Percentiles rank a stretch among this genome's conserved stretches.
These are phyloP conservation scores for Talaromyces liani DNA, from an alignment of 495 filamentous ascomycete genomes.

Conservation along the genomic window DNA sequence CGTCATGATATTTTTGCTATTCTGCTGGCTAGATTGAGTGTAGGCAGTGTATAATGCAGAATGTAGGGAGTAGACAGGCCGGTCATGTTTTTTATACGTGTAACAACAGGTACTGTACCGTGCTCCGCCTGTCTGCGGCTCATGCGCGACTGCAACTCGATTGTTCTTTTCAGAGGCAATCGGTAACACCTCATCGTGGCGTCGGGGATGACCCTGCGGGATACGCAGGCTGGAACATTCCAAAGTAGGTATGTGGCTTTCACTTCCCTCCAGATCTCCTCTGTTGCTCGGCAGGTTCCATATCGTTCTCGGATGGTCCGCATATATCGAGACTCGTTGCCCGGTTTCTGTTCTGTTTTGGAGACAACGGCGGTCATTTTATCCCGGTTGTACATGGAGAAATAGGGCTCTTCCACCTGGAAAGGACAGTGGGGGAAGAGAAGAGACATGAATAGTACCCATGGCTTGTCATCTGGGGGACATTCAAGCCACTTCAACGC, in stretches of 20 bases:
- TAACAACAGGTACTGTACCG: too few species aligned
- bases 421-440: constrained; percentile 23
- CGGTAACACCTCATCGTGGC: too few species aligned
- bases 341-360: constrained; percentile 12
- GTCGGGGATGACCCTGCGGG: too few species aligned
- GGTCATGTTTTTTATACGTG: too few species aligned
- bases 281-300: constrained; percentile 16
- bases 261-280: constrained; percentile 18
- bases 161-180: too few species aligned
- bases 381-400: constrained; percentile 17
- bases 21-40: too few species aligned
- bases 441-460: constrained; percentile 21
- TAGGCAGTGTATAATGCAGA: too few species aligned
- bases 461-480: constrained; percentile 18
- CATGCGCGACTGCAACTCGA: too few species aligned
- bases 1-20: too few species aligned
- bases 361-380: constrained; percentile 11
- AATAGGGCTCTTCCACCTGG: constrained; percentile 23
- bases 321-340: constrained; percentile 21
- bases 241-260: constrained; percentile 21
- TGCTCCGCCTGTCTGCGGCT: too few species aligned
- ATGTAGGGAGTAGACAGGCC: too few species aligned
- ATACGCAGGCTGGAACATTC: constrained; percentile 9
- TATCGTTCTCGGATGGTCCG: constrained; percentile 15
- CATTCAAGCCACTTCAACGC: constrained; percentile 19